Evolutionary conservation across 225 moss, liverwort and hornwort genomes (phyloP), one percentile per base, ranked within the genome.

Genomic region (Neckera pumila): DNA sequence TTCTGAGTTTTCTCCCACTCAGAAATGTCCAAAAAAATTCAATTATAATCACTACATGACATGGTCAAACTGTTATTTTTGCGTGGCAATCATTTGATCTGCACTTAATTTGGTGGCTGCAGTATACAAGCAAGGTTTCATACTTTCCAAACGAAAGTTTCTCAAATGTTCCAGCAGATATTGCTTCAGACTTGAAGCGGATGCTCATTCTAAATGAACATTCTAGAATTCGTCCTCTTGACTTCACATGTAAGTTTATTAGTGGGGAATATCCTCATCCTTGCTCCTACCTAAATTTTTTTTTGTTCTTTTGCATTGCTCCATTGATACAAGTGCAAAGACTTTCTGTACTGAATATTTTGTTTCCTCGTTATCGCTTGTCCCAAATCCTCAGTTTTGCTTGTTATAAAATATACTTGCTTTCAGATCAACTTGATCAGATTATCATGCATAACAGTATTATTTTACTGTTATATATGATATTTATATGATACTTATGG

Each of bases 171-270:
- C 96, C 98, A 88, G 92, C 95, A 86, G 98, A 97, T 78, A 86
- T 98, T 88, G 90, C 87, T 45, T 88, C 95, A 88, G 96, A 98
- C 69, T 90, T 98, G 89, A 94, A 92, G 76, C 95, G 95, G 81
- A 98, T 98, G 97, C 95, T 98, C 84, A 93, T 90, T 89, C 89
- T 93, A 70, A 95, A 97, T 92, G 98, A 96, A 77, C 89, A 95
- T 65, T 94, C 95, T 28, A 92, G 98, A 89, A 94, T 92, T 73
- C 95, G 95, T 90, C 96, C 98, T 85, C 93, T 94, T 89, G 98
- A 98, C 86, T 97, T 98, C 84, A 98, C 96, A 78, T 87, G 91
- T 90, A 91, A 84, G 87, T 69, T 56, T 59, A 27, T 83, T 58
- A 78, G 57, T 79, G 31, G 40, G 58, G 83, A 85, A 54, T 84